Evolutionary conservation across 306 rosid genomes (phyloP).

Genomic region (Citrullus amarus): DNA sequence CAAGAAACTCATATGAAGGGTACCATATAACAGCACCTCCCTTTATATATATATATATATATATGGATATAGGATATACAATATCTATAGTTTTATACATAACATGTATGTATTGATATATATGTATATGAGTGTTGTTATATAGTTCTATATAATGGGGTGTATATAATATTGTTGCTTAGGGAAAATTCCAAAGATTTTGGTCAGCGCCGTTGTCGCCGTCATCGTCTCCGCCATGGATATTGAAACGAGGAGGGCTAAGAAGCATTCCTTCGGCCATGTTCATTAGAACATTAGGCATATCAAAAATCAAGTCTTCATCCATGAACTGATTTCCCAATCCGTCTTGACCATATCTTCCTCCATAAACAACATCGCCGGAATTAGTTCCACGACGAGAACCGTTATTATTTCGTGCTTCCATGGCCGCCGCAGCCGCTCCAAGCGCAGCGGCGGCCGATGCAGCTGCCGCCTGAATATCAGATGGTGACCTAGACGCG

Average conservation of each 20-base stretch:
- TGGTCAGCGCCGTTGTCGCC: conserved; percentile 9
- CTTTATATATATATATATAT: not conserved
- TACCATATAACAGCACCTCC: conserved; percentile 1
- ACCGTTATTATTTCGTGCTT: conserved; percentile 11
- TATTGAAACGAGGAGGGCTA: conserved; percentile 75
- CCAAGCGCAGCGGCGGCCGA: conserved; percentile 71
- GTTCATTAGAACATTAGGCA: conserved; percentile 64
- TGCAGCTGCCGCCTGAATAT: conserved; percentile 71
- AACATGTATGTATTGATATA: not conserved
- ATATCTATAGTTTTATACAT: not conserved
- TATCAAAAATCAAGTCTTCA: conserved; percentile 79
- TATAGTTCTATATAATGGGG: not conserved
- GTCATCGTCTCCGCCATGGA: conserved; percentile 7
- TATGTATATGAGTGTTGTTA: not conserved
- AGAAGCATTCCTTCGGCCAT: conserved; percentile 96
- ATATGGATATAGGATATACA: not conserved
- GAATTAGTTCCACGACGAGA: conserved; percentile 9
- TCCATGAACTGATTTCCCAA: conserved; percentile 31
- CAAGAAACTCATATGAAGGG: not conserved
- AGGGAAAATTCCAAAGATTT: conserved; percentile 41
- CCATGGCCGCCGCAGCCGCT: conserved; percentile 35
- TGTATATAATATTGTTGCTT: not conserved
- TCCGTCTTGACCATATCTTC: not conserved
- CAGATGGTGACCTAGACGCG: conserved; percentile 56
- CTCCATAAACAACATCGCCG: not conserved